These are phyloP conservation scores for Moringa oleifera DNA, from an alignment of 345 rosid species.

Conservation along the genomic window DNA sequence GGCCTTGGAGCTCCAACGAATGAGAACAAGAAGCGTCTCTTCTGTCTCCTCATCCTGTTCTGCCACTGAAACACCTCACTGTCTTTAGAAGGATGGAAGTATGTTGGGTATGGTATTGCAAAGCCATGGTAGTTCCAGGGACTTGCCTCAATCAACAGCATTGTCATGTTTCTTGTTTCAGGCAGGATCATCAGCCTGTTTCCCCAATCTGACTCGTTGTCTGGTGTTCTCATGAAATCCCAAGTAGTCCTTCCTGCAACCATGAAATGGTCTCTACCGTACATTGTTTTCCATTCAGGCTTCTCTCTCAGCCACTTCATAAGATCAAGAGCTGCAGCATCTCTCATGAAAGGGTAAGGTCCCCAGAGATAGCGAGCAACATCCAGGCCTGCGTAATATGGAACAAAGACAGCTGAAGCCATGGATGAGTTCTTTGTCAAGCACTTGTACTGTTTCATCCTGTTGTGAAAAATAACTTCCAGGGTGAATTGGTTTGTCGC, in stretches of 20 bases:
- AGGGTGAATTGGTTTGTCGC: slow-evolving; percentile 68
- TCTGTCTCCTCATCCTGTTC: slow-evolving; percentile 38
- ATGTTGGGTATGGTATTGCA: slow-evolving; percentile 76
- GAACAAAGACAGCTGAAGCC: slow-evolving; percentile 71
- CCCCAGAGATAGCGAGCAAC: slow-evolving; percentile 66
- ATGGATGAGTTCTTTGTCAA: slow-evolving; percentile 55
- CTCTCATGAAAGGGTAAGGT: slow-evolving; percentile 39
- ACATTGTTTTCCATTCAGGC: slow-evolving; percentile 65
- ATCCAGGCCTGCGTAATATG: slow-evolving; percentile 76
- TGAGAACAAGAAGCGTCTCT: slow-evolving; percentile 47
- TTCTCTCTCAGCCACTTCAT: slow-evolving; percentile 53
- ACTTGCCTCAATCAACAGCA: slow-evolving; percentile 69
- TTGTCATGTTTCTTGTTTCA: slow-evolving; percentile 66
- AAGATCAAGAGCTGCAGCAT: slow-evolving; percentile 43
- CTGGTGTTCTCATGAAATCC: slow-evolving; percentile 72
- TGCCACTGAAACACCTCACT: slow-evolving; percentile 57
- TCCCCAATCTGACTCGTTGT: slow-evolving; percentile 55
- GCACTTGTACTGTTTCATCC: slow-evolving; percentile 76
- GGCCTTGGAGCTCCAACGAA: slow-evolving; percentile 68
- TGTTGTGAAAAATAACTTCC: slow-evolving; percentile 72
- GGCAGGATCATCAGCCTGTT: slow-evolving; percentile 65
- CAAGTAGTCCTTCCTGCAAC: slow-evolving; percentile 80
- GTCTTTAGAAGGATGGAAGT: slow-evolving; percentile 67
- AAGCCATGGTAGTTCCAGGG: slow-evolving; percentile 67
- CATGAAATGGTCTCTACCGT: slow-evolving; percentile 75